Evolutionary conservation across 2,329 filamentous ascomycete species (phyloP).

Genomic region (Chrysosporium queenslandicum): DNA sequence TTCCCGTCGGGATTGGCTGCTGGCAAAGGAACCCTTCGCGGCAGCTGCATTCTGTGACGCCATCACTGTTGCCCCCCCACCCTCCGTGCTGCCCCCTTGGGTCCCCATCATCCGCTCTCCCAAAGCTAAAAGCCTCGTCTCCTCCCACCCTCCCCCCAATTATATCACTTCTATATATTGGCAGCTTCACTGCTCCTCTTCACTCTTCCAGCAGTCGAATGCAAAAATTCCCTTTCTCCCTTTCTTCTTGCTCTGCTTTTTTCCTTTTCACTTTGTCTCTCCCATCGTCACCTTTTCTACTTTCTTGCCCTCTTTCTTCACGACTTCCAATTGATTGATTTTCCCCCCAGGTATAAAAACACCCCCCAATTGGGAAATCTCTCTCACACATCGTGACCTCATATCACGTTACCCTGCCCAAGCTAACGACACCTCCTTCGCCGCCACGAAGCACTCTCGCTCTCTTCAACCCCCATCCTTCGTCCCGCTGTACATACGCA

Average conservation of each 20-base stretch:
- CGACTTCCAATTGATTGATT: background rate
- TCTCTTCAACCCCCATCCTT: background rate
- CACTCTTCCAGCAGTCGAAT: background rate
- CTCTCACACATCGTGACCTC: background rate
- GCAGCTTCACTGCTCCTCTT: background rate
- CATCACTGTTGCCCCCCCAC: slow-evolving; percentile 1
- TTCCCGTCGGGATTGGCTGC: background rate
- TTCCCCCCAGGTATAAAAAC: too few relatives aligned
- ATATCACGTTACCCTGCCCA: slow-evolving; percentile 5
- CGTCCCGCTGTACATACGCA: background rate
- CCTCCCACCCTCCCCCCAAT: background rate
- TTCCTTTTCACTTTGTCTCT: background rate
- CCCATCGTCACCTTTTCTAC: too few relatives aligned
- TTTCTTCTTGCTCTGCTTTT: background rate
- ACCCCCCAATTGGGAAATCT: background rate
- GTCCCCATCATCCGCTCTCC: background rate
- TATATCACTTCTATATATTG: slow-evolving; percentile 5
- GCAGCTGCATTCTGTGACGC: slow-evolving; percentile 7
- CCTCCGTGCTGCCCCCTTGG: background rate
- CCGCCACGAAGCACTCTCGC: background rate
- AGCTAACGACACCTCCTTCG: background rate
- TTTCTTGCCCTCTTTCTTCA: background rate
- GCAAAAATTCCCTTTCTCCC: background rate
- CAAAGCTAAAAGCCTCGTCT: background rate
- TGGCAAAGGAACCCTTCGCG: background rate